Evolutionary conservation across 2,329 filamentous ascomycete genomes (phyloP).

Genomic region (Aspergillus awamori): DNA sequence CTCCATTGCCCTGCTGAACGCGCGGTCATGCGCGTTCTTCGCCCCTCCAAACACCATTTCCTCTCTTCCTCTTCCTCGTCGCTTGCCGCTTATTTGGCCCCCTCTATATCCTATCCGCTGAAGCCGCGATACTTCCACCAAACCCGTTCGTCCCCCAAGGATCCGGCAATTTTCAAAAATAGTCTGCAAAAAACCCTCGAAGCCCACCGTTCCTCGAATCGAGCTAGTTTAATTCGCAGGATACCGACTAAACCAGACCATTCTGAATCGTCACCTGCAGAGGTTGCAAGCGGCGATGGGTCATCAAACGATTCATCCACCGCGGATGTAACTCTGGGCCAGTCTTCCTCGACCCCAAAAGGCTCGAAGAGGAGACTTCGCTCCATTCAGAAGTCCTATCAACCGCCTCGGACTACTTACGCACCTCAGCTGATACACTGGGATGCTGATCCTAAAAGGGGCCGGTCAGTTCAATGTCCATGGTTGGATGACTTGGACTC

Average conservation of each 20-base stretch:
- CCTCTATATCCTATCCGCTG: not conserved
- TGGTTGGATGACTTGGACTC: slow-evolving; percentile 37
- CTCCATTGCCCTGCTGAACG: slow-evolving; percentile 20
- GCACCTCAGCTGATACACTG: not conserved
- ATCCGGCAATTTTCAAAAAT: slow-evolving; percentile 32
- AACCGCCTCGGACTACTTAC: not conserved
- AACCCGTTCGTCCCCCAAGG: slow-evolving; percentile 16
- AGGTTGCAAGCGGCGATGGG: not conserved
- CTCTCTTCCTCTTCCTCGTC: slow-evolving; percentile 7
- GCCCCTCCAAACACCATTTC: slow-evolving; percentile 11
- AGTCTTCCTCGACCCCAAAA: not conserved
- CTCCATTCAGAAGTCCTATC: not conserved
- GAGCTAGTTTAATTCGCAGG: slow-evolving; percentile 39
- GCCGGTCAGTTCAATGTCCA: slow-evolving; percentile 28
- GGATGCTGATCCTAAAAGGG: slow-evolving; percentile 8
- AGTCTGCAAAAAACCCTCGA: slow-evolving; percentile 45
- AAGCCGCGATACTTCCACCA: slow-evolving; percentile 15
- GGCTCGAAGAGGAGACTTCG: not conserved
- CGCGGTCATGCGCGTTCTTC: slow-evolving; percentile 31
- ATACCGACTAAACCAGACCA: slow-evolving; percentile 22
- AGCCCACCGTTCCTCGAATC: slow-evolving; percentile 45
- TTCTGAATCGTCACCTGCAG: slow-evolving; percentile 1
- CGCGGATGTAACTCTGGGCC: slow-evolving; percentile 9
- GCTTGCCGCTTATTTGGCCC: not conserved
- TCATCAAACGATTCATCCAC: not conserved